Evolutionary conservation across 2,329 filamentous ascomycete species (phyloP).

Genomic region (Ophiostoma himal-ulmi): DNA sequence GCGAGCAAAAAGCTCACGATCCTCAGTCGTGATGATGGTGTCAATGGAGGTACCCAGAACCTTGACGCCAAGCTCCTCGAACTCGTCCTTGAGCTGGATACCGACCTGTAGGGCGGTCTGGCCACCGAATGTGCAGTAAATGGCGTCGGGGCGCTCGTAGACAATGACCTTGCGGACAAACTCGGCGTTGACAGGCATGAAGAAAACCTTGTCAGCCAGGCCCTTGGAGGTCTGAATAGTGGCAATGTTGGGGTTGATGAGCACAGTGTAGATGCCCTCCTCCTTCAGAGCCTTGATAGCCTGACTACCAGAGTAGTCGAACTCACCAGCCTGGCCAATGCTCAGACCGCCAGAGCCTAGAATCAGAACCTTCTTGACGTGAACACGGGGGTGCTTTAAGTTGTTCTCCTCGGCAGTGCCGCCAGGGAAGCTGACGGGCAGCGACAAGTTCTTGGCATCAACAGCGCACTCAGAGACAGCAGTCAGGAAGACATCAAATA

Average conservation of each 20-base stretch:
- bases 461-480: constrained; percentile 68
- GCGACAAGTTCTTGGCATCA: constrained; percentile 58
- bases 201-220: constrained; percentile 97
- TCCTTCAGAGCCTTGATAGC: constrained; percentile 98
- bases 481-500: constrained; percentile 94
- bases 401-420: constrained; percentile 75
- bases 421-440: constrained; percentile 81
- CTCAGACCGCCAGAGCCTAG: constrained; percentile 91
- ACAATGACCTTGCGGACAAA: constrained; percentile 97
- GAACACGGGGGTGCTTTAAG: constrained; percentile 67
- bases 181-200: constrained; percentile 91
- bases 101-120: constrained; percentile 96
- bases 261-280: constrained; percentile 93
- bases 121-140: constrained; percentile 96
- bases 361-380: constrained; percentile 90
- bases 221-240: constrained; percentile 98
- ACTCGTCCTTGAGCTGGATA: constrained; percentile 96
- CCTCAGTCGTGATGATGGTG: constrained; percentile 97
- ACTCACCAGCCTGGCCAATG: constrained; percentile 97
- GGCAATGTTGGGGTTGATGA: constrained; percentile 99
- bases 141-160: constrained; percentile 89
- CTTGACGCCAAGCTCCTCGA: constrained; percentile 83
- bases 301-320: constrained; percentile 97
- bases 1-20: constrained; percentile 92
- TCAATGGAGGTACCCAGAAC: constrained; percentile 95